Percentiles rank a stretch among this genome's conserved stretches.
phyloP scores from a whole-genome alignment of 768 basidiomycete species.

The Pholiota conissans region DNA sequence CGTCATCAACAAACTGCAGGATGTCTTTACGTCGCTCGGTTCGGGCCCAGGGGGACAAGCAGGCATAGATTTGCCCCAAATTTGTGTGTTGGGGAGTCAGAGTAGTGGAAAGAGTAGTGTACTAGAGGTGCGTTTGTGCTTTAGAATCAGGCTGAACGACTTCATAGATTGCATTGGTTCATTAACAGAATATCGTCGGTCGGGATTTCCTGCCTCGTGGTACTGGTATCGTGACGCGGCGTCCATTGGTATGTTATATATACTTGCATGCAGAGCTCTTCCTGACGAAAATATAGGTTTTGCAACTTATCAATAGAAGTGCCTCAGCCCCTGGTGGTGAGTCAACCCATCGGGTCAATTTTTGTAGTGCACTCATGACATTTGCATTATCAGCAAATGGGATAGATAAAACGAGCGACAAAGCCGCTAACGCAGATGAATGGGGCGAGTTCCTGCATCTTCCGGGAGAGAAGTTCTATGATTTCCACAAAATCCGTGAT shows the following conservation, averaged over 20 bases:
- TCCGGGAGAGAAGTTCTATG: constrained; percentile 96
- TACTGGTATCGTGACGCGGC: constrained; percentile 96
- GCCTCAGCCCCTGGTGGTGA: constrained; percentile 44
- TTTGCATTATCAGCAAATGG: constrained; percentile 43
- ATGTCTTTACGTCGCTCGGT: constrained; percentile 86
- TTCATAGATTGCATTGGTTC: neutral
- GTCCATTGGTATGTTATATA: constrained; percentile 73
- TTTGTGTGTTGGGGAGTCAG: constrained; percentile 88
- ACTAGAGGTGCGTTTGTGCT: constrained; percentile 61
- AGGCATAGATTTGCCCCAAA: constrained; percentile 88
- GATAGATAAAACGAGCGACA: constrained; percentile 56
- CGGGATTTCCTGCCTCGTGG: constrained; percentile 99
- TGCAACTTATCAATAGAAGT: constrained; percentile 88
- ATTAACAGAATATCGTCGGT: constrained; percentile 88
- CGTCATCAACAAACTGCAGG: constrained; percentile 87
- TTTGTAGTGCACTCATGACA: constrained; percentile 13
- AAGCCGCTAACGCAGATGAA: constrained; percentile 86
- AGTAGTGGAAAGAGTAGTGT: constrained; percentile 95
- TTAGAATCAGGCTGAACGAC: neutral
- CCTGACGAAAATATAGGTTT: constrained; percentile 47
- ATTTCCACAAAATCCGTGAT: constrained; percentile 94
- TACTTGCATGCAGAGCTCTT: constrained; percentile 2
- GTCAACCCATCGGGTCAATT: neutral
- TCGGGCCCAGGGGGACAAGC: constrained; percentile 51
- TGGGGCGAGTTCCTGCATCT: constrained; percentile 99